A percentile compares a stretch with the other conserved stretches of the same genome.
phyloP scores from a whole-genome alignment of 2,329 filamentous ascomycete genomes.

The Orbilia javanica region DNA sequence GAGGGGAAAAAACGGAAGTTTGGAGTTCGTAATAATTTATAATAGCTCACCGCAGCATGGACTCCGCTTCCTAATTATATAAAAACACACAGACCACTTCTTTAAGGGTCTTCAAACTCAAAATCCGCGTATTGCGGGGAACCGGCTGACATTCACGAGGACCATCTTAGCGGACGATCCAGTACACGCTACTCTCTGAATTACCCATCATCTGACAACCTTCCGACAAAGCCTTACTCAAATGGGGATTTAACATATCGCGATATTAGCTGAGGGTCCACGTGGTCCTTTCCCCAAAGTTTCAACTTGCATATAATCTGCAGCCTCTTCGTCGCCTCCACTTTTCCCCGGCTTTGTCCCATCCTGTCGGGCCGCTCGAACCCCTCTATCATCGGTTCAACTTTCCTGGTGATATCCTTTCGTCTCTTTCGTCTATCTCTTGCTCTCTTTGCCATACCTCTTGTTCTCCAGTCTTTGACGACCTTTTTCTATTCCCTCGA shows the following conservation, averaged over 20 bases:
- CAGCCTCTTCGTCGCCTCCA: slow-evolving; percentile 47
- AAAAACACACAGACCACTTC: slow-evolving; percentile 37
- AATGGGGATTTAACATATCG: slow-evolving; percentile 56
- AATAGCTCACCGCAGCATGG: slow-evolving; percentile 45
- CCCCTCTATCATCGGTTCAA: slow-evolving; percentile 44
- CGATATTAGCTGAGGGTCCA: slow-evolving; percentile 54
- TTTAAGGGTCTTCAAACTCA: slow-evolving; percentile 29
- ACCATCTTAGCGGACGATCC: slow-evolving; percentile 57
- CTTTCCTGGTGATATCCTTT: slow-evolving; percentile 10
- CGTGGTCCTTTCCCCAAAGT: slow-evolving; percentile 53
- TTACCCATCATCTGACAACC: slow-evolving; percentile 59
- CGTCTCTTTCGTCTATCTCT: slow-evolving; percentile 29
- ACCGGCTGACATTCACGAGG: slow-evolving; percentile 58
- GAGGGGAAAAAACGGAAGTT: slow-evolving; percentile 9
- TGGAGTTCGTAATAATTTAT: slow-evolving; percentile 54
- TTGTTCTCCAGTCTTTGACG: slow-evolving; percentile 16
- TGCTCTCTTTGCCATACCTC: slow-evolving; percentile 4
- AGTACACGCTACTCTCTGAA: slow-evolving; percentile 48
- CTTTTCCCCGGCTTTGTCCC: slow-evolving; percentile 32
- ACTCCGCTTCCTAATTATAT: slow-evolving; percentile 48
- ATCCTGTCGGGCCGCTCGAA: slow-evolving; percentile 39
- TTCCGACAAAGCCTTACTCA: slow-evolving; percentile 54
- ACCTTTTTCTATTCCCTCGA: slow-evolving; percentile 31
- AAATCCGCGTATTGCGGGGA: slow-evolving; percentile 55
- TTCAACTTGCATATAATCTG: slow-evolving; percentile 56